A percentile compares a stretch with the other conserved stretches of the same genome.
These are phyloP conservation scores for Termitomyces sp. DNA, from an alignment of 768 basidiomycete species.

Conservation along the genomic window DNA sequence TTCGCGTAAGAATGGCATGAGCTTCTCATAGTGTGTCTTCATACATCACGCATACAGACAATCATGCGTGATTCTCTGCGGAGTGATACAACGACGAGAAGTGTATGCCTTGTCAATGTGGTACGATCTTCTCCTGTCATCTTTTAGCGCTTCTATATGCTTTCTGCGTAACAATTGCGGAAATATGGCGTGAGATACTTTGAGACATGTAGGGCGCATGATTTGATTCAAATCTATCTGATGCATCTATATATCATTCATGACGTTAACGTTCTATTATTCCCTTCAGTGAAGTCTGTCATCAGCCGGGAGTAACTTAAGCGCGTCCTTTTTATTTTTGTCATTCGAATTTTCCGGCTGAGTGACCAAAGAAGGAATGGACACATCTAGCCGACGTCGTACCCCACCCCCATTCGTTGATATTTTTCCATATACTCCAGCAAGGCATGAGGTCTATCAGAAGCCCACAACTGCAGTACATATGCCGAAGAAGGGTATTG, in stretches of 20 bases:
- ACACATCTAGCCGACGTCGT: not conserved
- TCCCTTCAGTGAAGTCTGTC: not conserved
- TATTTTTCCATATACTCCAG: not conserved
- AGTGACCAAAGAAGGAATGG: not conserved
- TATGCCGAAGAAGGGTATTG: not conserved
- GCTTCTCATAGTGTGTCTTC: not conserved
- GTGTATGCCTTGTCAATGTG: not conserved
- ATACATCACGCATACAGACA: not conserved
- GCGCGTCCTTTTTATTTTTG: not conserved
- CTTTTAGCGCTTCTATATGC: not conserved
- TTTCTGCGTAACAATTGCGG: not conserved
- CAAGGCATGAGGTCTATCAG: not conserved
- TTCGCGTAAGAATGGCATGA: not conserved
- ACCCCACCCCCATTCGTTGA: not conserved
- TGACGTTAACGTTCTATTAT: not conserved
- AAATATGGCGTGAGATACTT: not conserved
- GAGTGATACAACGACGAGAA: not conserved
- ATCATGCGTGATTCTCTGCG: not conserved
- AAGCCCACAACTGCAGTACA: not conserved
- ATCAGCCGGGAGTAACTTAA: not conserved
- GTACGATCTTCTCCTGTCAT: not conserved
- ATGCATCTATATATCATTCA: not conserved
- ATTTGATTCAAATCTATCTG: not conserved
- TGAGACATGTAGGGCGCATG: no score
- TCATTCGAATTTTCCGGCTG: not conserved